These are phyloP conservation scores for Dictyostelium discoideum DNA, from an alignment of 78 protist species.

Conservation along the genomic window DNA sequence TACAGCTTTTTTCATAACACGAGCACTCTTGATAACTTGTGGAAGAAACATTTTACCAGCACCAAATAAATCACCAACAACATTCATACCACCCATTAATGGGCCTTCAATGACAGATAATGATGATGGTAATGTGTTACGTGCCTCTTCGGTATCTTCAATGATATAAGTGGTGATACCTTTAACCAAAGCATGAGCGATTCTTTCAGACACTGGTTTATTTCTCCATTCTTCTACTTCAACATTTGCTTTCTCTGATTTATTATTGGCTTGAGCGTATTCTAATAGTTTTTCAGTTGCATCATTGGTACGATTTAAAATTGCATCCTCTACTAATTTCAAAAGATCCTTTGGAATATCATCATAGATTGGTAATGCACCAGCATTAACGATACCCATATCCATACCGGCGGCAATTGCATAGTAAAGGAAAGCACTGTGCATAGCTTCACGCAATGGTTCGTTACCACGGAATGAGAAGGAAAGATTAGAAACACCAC, in stretches of 20 bases:
- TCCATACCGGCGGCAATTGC: conserved; percentile 97
- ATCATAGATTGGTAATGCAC: conserved; percentile 93
- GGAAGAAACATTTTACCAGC: conserved; percentile 99
- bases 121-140: conserved; percentile 56
- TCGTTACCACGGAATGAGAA: conserved; percentile 98
- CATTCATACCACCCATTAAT: conserved; percentile 97
- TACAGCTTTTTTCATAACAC: conserved; percentile 99
- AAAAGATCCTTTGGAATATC: conserved; percentile 91
- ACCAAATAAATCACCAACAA: conserved; percentile 99
- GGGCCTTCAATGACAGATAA: conserved; percentile 91
- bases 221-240: conserved; percentile 94
- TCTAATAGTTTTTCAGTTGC: conserved; percentile 77
- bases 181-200: conserved; percentile 94
- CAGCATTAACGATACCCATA: conserved; percentile 99
- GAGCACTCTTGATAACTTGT: conserved; percentile 98
- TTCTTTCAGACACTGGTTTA: conserved; percentile 87
- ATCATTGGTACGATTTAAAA: conserved; percentile 66
- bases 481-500: conserved; percentile 99
- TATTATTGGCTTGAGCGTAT: conserved; percentile 67
- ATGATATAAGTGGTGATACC: conserved; percentile 94
- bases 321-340: conserved; percentile 71
- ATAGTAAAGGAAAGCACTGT: conserved; percentile 95
- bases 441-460: conserved; percentile 97
- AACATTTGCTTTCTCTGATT: conserved; percentile 49
- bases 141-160: conserved; percentile 97